phyloP scores from a whole-genome alignment of 768 basidiomycete genomes.

The Pleurotus citrinopileatus region DNA sequence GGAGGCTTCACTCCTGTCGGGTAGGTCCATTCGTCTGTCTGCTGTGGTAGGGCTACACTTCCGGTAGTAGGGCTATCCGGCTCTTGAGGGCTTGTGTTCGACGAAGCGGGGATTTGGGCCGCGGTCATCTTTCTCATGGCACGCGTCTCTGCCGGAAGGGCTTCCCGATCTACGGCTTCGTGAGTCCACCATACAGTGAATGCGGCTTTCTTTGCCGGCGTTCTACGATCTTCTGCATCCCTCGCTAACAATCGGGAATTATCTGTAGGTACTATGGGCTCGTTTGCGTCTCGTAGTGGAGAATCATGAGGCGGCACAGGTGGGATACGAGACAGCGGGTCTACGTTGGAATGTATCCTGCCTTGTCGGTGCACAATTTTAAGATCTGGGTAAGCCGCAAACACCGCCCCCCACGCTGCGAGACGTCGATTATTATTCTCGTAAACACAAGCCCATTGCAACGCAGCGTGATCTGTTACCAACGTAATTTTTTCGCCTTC shows the following conservation, averaged over 20 bases:
- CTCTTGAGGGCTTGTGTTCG: not conserved
- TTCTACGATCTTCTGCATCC: not conserved
- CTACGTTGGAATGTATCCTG: conserved; percentile 29
- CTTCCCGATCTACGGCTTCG: conserved; percentile 5
- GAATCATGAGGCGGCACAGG: not conserved
- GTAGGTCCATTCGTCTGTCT: not conserved
- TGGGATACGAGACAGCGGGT: conserved; percentile 17
- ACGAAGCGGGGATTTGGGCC: not conserved
- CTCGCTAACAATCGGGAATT: not conserved
- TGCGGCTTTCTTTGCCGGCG: not conserved
- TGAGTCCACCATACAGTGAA: conserved; percentile 12
- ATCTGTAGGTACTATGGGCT: not conserved
- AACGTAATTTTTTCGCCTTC: conserved; percentile 28
- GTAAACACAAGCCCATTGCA: conserved; percentile 22
- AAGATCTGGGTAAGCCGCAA: conserved; percentile 25
- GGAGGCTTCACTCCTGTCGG: not conserved
- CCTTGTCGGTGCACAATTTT: conserved; percentile 30
- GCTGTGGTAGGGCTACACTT: not conserved
- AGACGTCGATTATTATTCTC: conserved; percentile 23
- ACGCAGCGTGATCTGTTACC: conserved; percentile 22
- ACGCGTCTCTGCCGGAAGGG: not conserved
- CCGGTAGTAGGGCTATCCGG: too few relatives aligned
- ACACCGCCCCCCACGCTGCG: conserved; percentile 29
- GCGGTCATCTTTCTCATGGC: too few relatives aligned
- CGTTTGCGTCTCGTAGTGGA: not conserved